A percentile compares a stretch with the other conserved stretches of the same genome.
These are phyloP conservation scores for Hypomyces rosellus DNA, from an alignment of 2,329 filamentous ascomycete genomes.

Conservation along the genomic window DNA sequence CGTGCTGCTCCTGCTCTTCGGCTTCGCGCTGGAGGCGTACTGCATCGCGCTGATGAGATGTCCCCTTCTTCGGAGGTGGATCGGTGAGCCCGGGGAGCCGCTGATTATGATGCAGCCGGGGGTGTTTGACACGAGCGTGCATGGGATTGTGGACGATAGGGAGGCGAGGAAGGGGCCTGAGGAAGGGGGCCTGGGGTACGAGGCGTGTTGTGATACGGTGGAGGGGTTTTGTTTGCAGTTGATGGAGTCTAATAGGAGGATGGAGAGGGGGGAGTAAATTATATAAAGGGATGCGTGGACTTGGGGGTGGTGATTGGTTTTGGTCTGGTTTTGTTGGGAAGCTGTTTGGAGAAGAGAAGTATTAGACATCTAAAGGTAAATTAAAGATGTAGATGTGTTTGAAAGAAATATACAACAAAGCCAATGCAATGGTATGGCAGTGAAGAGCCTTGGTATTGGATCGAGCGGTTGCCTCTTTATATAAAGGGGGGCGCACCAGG, in stretches of 20 bases:
- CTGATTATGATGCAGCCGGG: slow-evolving; percentile 35
- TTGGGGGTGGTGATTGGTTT: too few relatives aligned
- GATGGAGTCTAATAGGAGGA: slow-evolving; percentile 31
- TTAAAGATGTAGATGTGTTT: too few relatives aligned
- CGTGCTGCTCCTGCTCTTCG: slow-evolving; percentile 29
- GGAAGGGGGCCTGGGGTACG: slow-evolving; percentile 38
- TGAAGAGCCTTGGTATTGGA: too few relatives aligned
- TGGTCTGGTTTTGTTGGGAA: too few relatives aligned
- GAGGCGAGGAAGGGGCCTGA: slow-evolving; percentile 29
- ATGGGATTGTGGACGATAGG: slow-evolving; percentile 31
- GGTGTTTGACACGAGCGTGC: slow-evolving; percentile 29
- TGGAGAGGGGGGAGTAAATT: not conserved
- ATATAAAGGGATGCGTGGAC: too few relatives aligned
- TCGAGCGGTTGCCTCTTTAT: too few relatives aligned
- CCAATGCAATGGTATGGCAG: too few relatives aligned
- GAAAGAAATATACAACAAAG: too few relatives aligned
- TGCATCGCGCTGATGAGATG: slow-evolving; percentile 12
- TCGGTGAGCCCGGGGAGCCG: slow-evolving; percentile 28
- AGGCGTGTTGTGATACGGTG: slow-evolving; percentile 29
- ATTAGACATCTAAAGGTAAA: too few relatives aligned
- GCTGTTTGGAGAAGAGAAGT: too few relatives aligned
- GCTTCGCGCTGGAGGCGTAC: slow-evolving; percentile 24
- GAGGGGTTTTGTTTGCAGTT: slow-evolving; percentile 37
- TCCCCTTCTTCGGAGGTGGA: slow-evolving; percentile 18
- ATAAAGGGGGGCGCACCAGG: too few relatives aligned